Percentiles rank a stretch among this genome's conserved stretches.
These are phyloP conservation scores for Phaseolus lunatus DNA, from an alignment of 306 rosid species.

Conservation along the genomic window DNA sequence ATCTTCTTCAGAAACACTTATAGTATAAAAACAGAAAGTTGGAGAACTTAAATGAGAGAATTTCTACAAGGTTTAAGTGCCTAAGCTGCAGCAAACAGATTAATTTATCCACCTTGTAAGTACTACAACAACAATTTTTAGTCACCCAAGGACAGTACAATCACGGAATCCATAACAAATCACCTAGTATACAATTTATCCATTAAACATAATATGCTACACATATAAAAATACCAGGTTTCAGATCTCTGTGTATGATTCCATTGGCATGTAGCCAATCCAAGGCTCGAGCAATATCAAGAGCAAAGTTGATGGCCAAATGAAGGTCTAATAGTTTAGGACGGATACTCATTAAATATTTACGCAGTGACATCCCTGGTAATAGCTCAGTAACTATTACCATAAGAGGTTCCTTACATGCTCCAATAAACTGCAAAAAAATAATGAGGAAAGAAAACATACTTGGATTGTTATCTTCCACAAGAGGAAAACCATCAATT, in stretches of 20 bases:
- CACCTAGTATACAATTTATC: conserved; percentile 7
- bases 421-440: conserved; percentile 87
- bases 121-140: conserved; percentile 1
- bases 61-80: too few species aligned
- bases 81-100: neutral
- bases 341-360: conserved; percentile 72
- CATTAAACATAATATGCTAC: neutral
- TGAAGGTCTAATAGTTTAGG: conserved; percentile 69
- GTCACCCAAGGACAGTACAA: neutral
- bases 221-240: conserved; percentile 73
- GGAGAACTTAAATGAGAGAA: too few species aligned
- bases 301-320: conserved; percentile 77
- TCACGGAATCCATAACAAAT: conserved; percentile 25
- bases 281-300: conserved; percentile 94
- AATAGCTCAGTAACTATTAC: conserved; percentile 95
- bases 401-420: conserved; percentile 97
- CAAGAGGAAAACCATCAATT: conserved; percentile 32
- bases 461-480: conserved; percentile 39
- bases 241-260: conserved; percentile 95
- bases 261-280: conserved; percentile 98
- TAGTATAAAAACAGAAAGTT: too few species aligned
- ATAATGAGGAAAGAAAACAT: neutral
- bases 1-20: neutral
- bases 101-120: conserved; percentile 18
- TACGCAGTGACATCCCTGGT: conserved; percentile 97